Percentiles rank a stretch among this genome's conserved stretches.
Conservation (phyloP, 177 flowering plant species). For the Vitis hybrid region DNA sequence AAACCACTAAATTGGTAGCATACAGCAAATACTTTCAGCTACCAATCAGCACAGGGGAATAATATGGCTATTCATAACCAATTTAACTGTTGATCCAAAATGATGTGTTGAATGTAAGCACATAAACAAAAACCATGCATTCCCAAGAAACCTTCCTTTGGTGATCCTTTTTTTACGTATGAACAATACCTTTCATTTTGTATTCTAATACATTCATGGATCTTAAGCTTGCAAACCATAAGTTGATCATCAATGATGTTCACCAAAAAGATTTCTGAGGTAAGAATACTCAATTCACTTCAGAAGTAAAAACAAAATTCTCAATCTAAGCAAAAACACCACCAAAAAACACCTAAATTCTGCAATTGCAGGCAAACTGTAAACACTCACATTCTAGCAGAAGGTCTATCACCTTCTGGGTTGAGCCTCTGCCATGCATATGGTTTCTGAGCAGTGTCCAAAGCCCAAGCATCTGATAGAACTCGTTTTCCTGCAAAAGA, state of each 20-base stretch:
- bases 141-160: no score
- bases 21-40: no score
- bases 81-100: no score
- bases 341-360: background rate
- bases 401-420: slow-evolving; percentile 96
- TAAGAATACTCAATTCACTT: background rate
- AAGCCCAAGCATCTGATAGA: slow-evolving; percentile 89
- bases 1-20: no score
- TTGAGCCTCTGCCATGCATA: slow-evolving; percentile 85
- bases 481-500: slow-evolving; percentile 73
- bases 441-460: slow-evolving; percentile 99
- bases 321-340: background rate
- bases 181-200: background rate
- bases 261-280: background rate
- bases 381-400: slow-evolving; percentile 84
- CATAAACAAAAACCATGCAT: no score
- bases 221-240: background rate
- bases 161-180: no score
- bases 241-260: background rate
- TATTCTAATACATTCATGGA: background rate
- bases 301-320: background rate
- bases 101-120: no score
- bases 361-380: background rate
- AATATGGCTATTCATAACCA: no score
- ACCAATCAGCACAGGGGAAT: no score